Base-by-base conservation (phyloP, 148 eudicot genomes). In the Arctostaphylos glauca region DNA sequence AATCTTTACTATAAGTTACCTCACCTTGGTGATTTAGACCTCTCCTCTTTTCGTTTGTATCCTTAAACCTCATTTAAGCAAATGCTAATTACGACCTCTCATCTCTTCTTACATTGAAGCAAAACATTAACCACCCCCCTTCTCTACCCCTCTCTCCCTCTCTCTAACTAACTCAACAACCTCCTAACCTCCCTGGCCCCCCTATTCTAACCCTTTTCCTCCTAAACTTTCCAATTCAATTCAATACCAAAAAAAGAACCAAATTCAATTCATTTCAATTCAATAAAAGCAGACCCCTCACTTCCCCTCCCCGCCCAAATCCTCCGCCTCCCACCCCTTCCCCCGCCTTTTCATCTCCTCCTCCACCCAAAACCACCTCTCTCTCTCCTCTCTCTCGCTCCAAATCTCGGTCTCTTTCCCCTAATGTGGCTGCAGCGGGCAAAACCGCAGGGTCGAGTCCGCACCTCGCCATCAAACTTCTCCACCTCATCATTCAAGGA, bases 401-500 rank as follows among this genome's bases (percentile, higher is more conserved):
- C 50, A 44, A 14, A 58, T 9, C 21, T 38, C 14, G 9, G 5
- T 78, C 52, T 82, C 79, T 10, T 48, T 6, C n/a, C 50, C 77
- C 82, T 77, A 74, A 89, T 93, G 94, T 92, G 91, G 94, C 89
- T 87, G 47, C 76, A 86, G 47, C 88, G 92, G 90, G 47, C 72
- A 23, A 90, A 86, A 83, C 74, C 90, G 9, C 88, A 82, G 49
- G 81, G 77, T 43, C 89, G 66, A 19, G 25, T 72, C 58, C 81
- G 82, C 81, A 66, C 68, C 77, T 60, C 84, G 3, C n/a, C 84
- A 7, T 31, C 67, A 12, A 62, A 76, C 82, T 91, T 90, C 86
- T 68, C 87, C 46, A 87, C 91, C 78, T 88, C 91, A 38, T 93
- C 98, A 44, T 95, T 95, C 89, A 95, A 95, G 86, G 98, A 93